Base-by-base conservation (phyloP, 257 asterid species). In the Ballota nigra region DNA sequence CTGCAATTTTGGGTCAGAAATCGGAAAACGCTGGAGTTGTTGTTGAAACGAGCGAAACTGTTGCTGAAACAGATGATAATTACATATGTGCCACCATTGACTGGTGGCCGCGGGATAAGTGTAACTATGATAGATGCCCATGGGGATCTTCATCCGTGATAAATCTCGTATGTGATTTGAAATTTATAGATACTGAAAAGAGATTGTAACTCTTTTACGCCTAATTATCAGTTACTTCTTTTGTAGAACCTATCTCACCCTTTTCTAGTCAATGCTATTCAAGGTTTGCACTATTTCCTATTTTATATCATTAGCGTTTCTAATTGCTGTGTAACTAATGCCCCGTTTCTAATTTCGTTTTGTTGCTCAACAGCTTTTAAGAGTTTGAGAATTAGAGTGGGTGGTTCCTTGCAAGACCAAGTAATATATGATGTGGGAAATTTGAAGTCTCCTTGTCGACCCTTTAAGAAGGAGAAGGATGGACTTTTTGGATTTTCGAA, bases 321-420 rank as follows among this genome's bases (percentile, higher is more conserved):
- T 10, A 8, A 29, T 55, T 22, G 18, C 49, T 57, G 9, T 26
- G 10, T 58, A 22, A 36, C 9, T 26, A 26, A 24, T 56, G 20
- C 68, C 52, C 40, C 60, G 22, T 29, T 62, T 65, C 41, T 47
- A 47, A 64, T 69, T 65, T 69, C n/a, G 49, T 56, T 68, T 71
- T 55, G 62, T 72, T 77, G 69, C 62, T 29, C 68, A 34, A 51
- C 84, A 95, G 98, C 96, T 81, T 95, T 95, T 84, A 79, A 83
- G 86, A 77, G 28, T 70, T 81, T 95, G 89, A 86, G 99, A 77
- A 38, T 95, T 69, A 81, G 99, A 69, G 80, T 92, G 13, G 98
- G 98, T 40, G 99, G 99, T 78, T 95, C 99, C 12, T 82, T 95
- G 87, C 99, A 95, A 87, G 97, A 95, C 68, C 96, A 86, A 89